Evolutionary conservation across 768 basidiomycete species (phyloP).

Genomic region (Pulveroboletus sp.): DNA sequence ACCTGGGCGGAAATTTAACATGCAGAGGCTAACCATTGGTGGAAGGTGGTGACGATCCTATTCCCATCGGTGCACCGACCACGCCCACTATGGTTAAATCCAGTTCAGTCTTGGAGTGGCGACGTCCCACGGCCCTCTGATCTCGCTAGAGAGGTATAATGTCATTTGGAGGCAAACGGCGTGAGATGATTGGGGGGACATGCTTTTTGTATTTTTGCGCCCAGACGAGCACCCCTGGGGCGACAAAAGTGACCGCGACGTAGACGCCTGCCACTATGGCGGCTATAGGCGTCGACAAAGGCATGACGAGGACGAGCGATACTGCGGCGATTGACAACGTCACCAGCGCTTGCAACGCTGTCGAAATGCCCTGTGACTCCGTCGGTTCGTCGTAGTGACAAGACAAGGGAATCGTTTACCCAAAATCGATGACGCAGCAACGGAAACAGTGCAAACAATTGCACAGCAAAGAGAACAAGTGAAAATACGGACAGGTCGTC

Average conservation of each 20-base stretch:
- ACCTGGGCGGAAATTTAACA: constrained; percentile 24
- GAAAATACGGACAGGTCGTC: constrained; percentile 86
- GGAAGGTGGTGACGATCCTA: constrained; percentile 26
- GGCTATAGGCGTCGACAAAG: constrained; percentile 52
- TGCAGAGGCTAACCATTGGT: constrained; percentile 10
- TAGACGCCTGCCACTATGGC: constrained; percentile 49
- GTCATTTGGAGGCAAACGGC: constrained; percentile 11
- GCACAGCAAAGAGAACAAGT: constrained; percentile 78
- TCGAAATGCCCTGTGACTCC: constrained; percentile 42
- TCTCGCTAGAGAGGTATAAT: constrained; percentile 53
- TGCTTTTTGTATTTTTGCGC: constrained; percentile 87
- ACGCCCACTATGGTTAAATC: constrained; percentile 22
- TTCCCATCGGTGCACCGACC: constrained; percentile 24
- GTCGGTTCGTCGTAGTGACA: constrained; percentile 7
- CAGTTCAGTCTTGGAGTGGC: constrained; percentile 69
- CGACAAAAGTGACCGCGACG: constrained; percentile 60
- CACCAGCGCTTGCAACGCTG: constrained; percentile 42
- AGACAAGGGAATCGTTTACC: constrained; percentile 36
- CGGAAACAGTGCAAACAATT: constrained; percentile 81
- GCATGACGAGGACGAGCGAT: constrained; percentile 48
- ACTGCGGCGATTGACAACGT: constrained; percentile 49
- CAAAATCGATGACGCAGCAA: constrained; percentile 69
- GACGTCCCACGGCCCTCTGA: constrained; percentile 88
- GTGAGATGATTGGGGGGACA: constrained; percentile 24
- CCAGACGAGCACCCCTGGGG: constrained; percentile 74